These are phyloP conservation scores for Lachnellula arida DNA, from an alignment of 2,329 filamentous ascomycete species.

Conservation along the genomic window DNA sequence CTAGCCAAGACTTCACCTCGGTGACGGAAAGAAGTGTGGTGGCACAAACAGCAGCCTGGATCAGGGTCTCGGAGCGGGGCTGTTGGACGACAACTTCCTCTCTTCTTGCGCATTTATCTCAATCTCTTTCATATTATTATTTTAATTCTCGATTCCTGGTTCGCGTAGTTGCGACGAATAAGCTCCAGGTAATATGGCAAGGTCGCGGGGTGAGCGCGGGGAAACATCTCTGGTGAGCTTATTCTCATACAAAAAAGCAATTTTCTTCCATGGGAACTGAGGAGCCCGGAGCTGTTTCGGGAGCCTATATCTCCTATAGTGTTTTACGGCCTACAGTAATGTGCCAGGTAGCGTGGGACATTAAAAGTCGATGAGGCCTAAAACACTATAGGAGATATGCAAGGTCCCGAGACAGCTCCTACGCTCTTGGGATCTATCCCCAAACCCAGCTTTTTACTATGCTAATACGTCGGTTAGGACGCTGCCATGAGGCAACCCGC, in stretches of 20 bases:
- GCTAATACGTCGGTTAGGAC: conserved; percentile 3
- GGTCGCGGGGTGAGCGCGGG: conserved; percentile 5
- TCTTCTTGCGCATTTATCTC: conserved; percentile 1
- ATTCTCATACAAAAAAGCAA: too few species aligned
- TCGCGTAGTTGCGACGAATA: conserved; percentile 2
- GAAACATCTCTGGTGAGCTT: conserved; percentile 27
- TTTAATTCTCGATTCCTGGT: not conserved
- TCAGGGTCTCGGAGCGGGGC: not conserved
- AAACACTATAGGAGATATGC: too few species aligned
- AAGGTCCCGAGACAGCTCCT: too few species aligned
- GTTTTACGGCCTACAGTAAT: too few species aligned
- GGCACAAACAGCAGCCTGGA: conserved; percentile 2
- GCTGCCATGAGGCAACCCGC: conserved; percentile 38
- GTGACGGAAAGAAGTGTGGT: conserved; percentile 1
- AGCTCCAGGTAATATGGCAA: conserved; percentile 6
- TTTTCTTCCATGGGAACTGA: too few species aligned
- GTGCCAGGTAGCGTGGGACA: too few species aligned
- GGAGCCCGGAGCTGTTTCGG: too few species aligned
- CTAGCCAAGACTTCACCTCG: not conserved
- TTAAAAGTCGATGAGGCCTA: too few species aligned
- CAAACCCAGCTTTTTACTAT: too few species aligned
- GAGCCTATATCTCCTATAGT: too few species aligned
- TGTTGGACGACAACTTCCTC: not conserved
- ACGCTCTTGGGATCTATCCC: too few species aligned
- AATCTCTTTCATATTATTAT: not conserved